Conservation (phyloP, 225 moss, liverwort and hornwort genomes). For the Pseudisothecium myosuroides region DNA sequence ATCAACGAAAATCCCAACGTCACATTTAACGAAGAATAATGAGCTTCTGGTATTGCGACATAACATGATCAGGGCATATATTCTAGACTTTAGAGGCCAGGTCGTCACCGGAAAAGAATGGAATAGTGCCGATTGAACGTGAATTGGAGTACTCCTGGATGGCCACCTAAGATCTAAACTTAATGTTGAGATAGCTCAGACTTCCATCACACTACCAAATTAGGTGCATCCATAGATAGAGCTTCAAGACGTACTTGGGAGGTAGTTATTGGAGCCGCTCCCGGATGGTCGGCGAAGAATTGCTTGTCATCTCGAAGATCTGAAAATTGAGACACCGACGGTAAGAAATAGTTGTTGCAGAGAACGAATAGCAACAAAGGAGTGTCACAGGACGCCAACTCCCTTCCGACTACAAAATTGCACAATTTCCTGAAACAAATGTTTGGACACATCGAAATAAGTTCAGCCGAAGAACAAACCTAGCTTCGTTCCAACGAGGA, state of each 20-base stretch:
- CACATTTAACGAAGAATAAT: neutral
- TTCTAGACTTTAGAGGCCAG: neutral
- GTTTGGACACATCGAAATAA: neutral
- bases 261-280: slow-evolving; percentile 90
- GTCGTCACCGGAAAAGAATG: neutral
- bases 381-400: neutral
- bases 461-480: slow-evolving; percentile 19
- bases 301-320: slow-evolving; percentile 99
- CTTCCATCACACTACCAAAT: slow-evolving; percentile 12
- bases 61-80: neutral
- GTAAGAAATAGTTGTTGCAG: neutral
- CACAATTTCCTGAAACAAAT: neutral
- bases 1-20: neutral
- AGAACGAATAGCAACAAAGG: neutral
- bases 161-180: slow-evolving; percentile 10
- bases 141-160: neutral
- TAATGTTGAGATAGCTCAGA: slow-evolving; percentile 1
- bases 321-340: neutral
- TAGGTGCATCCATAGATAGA: neutral
- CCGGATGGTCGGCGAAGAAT: slow-evolving; percentile 95
- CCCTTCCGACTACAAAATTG: neutral
- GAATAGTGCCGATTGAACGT: neutral
- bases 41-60: neutral
- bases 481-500: slow-evolving; percentile 98
- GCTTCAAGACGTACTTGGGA: slow-evolving; percentile 60